These are phyloP conservation scores for Cryphonectria carpinicola DNA, from an alignment of 2,329 filamentous ascomycete species.

Conservation along the genomic window DNA sequence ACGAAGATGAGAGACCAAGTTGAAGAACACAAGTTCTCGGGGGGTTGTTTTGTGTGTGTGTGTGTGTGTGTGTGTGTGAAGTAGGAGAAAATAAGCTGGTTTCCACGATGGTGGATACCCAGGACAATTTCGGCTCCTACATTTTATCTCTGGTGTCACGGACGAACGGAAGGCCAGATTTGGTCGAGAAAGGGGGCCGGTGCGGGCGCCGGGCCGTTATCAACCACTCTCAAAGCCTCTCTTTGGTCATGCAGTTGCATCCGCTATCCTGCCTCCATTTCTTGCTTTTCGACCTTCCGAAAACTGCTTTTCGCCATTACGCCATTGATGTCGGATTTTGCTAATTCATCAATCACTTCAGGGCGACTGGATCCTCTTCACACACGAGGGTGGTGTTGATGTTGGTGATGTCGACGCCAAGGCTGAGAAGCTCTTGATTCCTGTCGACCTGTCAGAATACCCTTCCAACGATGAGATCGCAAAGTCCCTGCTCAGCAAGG, in stretches of 20 bases:
- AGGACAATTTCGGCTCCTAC: conserved; percentile 19
- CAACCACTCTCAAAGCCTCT: conserved; percentile 21
- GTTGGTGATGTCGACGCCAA: conserved; percentile 99
- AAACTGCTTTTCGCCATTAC: conserved; percentile 31
- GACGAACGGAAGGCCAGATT: conserved; percentile 28
- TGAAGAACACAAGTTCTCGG: not conserved
- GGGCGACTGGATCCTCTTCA: conserved; percentile 99
- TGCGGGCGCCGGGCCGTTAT: conserved; percentile 27
- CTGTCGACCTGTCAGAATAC: conserved; percentile 92
- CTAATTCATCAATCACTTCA: conserved; percentile 43
- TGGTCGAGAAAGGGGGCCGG: conserved; percentile 20
- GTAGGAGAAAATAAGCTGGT: conserved; percentile 16
- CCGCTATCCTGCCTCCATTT: conserved; percentile 25
- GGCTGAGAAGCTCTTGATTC: conserved; percentile 97
- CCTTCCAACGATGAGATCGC: conserved; percentile 97
- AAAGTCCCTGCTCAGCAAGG: conserved; percentile 81
- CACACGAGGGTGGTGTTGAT: conserved; percentile 98
- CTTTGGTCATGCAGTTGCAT: conserved; percentile 23
- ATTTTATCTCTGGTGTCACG: conserved; percentile 19
- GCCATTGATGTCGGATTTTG: conserved; percentile 19
- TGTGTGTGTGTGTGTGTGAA: not conserved
- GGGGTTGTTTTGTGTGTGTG: not conserved
- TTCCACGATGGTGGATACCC: conserved; percentile 27
- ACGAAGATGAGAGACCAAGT: not conserved
- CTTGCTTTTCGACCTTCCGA: conserved; percentile 30